Evolutionary conservation across 768 basidiomycete genomes (phyloP), one percentile per base, ranked within the genome.

Genomic region (Russula lepida): DNA sequence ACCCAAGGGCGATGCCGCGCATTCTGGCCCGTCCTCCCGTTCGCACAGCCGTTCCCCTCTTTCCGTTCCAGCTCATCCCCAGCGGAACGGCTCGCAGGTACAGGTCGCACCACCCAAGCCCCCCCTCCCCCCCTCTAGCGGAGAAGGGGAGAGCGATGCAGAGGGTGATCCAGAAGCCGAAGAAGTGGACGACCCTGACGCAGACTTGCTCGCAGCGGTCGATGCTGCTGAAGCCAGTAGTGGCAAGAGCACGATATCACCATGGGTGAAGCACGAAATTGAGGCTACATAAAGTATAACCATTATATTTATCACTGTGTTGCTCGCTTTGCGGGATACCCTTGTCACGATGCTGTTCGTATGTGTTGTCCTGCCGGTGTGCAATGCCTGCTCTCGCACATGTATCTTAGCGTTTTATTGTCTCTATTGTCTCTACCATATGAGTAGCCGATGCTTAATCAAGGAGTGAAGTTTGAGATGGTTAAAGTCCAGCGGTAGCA

Each of bases 161-260:
- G 69, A 67, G 13, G 66, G 57, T 9, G 77, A 78, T 15, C 72
- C 69, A 9, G 76, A 74, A 4, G 74, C 69, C 21, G 72, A 68
- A 27, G 69, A 64, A 12, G 71, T 60, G 9, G 71, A 67, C 7
- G 74, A 73, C 54, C 70, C 69, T 7, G 72, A 73, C 7, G 73
- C 71, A 15, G 73, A 72, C 62, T 64, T 74, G 62, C 61, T 75
- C 46, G 75, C 72, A 66, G 74, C 74, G 32, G 74, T 74, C 51
- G 74, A 74, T 58, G 75, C 74, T n/a, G 72, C 76, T 19, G 75
- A 76, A 69, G 70, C 72, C 57, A 71, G 68, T 60, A 68, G 70
- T 19, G 49, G 51, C 28, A 54, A 67, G 37, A 27, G 41, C 17
- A 21, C 52, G n/a, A 62, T 52, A 47, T 6, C 58, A 12, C 59